Evolutionary conservation across 2,329 filamentous ascomycete species (phyloP).

Genomic region (Diaporthe ilicicola): DNA sequence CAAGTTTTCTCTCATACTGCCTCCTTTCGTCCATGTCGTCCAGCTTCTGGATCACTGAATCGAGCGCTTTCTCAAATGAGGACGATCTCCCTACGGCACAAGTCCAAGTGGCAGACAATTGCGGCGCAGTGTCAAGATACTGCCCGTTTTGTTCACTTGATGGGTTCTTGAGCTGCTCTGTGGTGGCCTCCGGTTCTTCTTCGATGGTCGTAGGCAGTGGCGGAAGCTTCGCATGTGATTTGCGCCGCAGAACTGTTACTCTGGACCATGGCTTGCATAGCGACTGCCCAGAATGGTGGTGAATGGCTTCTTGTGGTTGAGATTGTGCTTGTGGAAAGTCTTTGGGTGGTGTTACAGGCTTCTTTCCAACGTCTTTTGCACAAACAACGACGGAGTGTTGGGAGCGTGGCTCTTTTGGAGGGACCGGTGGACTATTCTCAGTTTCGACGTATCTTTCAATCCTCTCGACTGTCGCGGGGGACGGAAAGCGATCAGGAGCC

Average conservation of each 20-base stretch:
- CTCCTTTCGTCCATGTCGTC: constrained; percentile 40
- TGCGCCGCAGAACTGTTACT: constrained; percentile 18
- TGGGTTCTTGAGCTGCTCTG: neutral
- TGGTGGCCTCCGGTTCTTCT: constrained; percentile 7
- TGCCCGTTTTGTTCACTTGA: neutral
- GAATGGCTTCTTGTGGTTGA: neutral
- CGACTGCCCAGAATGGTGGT: constrained; percentile 14
- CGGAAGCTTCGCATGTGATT: neutral
- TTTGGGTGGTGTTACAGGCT: constrained; percentile 26
- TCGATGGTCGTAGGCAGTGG: constrained; percentile 12
- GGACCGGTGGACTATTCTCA: neutral
- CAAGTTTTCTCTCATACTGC: constrained; percentile 12
- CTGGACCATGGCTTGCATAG: constrained; percentile 24
- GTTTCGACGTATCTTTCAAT: neutral
- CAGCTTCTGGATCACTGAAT: constrained; percentile 40
- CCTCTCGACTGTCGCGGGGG: neutral
- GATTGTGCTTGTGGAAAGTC: neutral
- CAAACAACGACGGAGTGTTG: neutral
- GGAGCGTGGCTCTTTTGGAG: neutral
- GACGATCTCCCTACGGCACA: constrained; percentile 37
- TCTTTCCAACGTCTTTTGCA: neutral
- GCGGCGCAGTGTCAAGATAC: constrained; percentile 7
- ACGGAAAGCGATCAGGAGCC: neutral
- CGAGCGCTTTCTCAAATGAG: constrained; percentile 40
- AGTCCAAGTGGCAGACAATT: constrained; percentile 38